phyloP scores from a whole-genome alignment of 495 filamentous ascomycete genomes.

The Lentithecium fluviatile region DNA sequence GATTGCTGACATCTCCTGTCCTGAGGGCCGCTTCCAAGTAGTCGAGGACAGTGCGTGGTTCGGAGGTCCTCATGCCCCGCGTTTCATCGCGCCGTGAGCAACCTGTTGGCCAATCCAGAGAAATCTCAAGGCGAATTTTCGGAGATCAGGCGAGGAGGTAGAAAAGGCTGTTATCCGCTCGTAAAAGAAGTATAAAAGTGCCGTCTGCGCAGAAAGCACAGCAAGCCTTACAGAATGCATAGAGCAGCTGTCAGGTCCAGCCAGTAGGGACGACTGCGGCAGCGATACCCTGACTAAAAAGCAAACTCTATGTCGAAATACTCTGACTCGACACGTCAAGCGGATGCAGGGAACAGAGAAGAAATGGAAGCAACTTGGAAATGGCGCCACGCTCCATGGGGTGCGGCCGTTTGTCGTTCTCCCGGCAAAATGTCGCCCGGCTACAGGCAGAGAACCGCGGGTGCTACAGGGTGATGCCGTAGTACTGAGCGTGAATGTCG shows the following conservation, averaged over 20 bases:
- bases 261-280: neutral
- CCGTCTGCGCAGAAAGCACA: neutral
- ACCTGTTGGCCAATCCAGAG: too few relatives aligned
- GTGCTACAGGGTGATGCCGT: neutral
- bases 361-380: neutral
- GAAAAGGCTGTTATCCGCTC: neutral
- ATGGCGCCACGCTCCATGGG: neutral
- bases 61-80: neutral
- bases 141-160: neutral
- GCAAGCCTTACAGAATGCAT: neutral
- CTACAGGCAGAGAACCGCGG: neutral
- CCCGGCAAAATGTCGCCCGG: neutral
- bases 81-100: neutral
- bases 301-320: neutral
- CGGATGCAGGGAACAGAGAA: neutral
- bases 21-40: too few relatives aligned
- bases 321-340: neutral
- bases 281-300: neutral
- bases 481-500: neutral
- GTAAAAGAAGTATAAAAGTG: neutral
- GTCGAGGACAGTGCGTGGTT: too few relatives aligned
- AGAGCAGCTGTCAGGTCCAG: neutral
- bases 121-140: too few relatives aligned
- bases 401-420: neutral
- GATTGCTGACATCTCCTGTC: too few relatives aligned